A percentile compares a stretch with the other conserved stretches of the same genome.
Evolutionary conservation across 2,329 filamentous ascomycete genomes (phyloP).

Genomic region (Xylariaceae sp.): DNA sequence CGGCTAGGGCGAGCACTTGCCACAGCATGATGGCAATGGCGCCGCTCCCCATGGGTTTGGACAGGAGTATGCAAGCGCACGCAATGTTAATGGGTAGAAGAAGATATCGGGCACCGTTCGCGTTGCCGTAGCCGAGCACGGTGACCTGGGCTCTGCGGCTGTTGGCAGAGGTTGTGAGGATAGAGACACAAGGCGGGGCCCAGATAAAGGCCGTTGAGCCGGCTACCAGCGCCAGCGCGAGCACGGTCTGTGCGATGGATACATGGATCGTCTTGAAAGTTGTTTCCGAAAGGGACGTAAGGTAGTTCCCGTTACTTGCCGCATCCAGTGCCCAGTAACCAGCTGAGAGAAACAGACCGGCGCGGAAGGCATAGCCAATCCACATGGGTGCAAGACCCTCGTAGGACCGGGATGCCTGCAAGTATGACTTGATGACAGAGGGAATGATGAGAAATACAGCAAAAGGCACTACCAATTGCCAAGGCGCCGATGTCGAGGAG

Average conservation of each 20-base stretch:
- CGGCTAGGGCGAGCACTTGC: slow-evolving; percentile 82
- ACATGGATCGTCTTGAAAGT: slow-evolving; percentile 77
- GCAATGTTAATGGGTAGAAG: slow-evolving; percentile 82
- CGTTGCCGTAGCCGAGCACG: slow-evolving; percentile 89
- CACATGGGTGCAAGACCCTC: slow-evolving; percentile 84
- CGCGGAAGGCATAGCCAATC: slow-evolving; percentile 81
- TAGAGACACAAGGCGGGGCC: slow-evolving; percentile 82
- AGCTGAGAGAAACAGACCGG: slow-evolving; percentile 76
- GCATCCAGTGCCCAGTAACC: slow-evolving; percentile 89
- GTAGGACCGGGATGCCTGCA: slow-evolving; percentile 82
- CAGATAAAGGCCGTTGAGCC: slow-evolving; percentile 86
- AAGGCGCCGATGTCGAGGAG: slow-evolving; percentile 89
- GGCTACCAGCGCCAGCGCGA: slow-evolving; percentile 81
- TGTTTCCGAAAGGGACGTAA: slow-evolving; percentile 63
- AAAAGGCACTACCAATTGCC: slow-evolving; percentile 86
- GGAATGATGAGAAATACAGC: slow-evolving; percentile 75
- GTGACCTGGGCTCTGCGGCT: slow-evolving; percentile 66
- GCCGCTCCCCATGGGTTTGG: slow-evolving; percentile 93
- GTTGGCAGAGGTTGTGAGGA: slow-evolving; percentile 60
- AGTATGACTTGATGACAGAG: slow-evolving; percentile 78
- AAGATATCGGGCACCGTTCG: slow-evolving; percentile 90
- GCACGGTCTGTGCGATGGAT: slow-evolving; percentile 78
- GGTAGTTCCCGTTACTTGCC: slow-evolving; percentile 85
- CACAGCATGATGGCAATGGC: slow-evolving; percentile 82
- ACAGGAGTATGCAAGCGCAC: slow-evolving; percentile 77